These are phyloP conservation scores for Hypoxylon sp. DNA, from an alignment of 2,329 filamentous ascomycete genomes.

Conservation along the genomic window DNA sequence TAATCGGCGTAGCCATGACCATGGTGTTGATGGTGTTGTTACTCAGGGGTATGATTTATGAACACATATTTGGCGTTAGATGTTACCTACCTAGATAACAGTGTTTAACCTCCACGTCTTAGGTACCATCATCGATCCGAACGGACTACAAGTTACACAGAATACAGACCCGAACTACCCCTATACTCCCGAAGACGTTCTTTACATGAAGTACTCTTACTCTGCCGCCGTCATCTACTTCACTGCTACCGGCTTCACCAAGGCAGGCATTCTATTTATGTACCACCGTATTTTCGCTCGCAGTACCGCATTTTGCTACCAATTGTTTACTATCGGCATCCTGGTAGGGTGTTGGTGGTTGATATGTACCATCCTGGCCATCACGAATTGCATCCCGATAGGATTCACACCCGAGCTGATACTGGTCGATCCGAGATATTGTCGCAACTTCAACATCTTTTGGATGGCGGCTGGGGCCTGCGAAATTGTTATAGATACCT, in stretches of 20 bases:
- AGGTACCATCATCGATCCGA: conserved; percentile 29
- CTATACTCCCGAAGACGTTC: conserved; percentile 34
- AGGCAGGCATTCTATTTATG: conserved; percentile 54
- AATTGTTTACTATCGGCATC: conserved; percentile 37
- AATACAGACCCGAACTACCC: conserved; percentile 37
- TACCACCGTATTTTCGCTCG: conserved; percentile 54
- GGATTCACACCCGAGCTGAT: conserved; percentile 39
- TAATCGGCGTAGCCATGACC: conserved; percentile 22
- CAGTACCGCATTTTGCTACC: conserved; percentile 46
- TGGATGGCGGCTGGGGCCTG: conserved; percentile 40
- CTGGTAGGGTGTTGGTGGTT: conserved; percentile 48
- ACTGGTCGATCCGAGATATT: conserved; percentile 43
- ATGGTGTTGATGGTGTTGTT: conserved; percentile 20
- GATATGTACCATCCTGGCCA: conserved; percentile 43
- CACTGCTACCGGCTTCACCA: conserved; percentile 50
- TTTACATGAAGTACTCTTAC: conserved; percentile 45
- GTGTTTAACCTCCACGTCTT: not conserved
- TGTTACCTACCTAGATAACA: too few species aligned
- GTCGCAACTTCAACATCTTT: conserved; percentile 45
- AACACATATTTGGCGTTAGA: not conserved
- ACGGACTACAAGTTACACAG: conserved; percentile 34
- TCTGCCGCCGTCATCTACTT: conserved; percentile 53
- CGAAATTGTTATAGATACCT: conserved; percentile 43
- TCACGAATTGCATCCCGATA: conserved; percentile 48
- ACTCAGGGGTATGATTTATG: conserved; percentile 26